Evolutionary conservation across 805 yeast species (phyloP), one percentile per base, ranked within the genome.

Genomic region (Tetrapisispora iriomotensis): DNA sequence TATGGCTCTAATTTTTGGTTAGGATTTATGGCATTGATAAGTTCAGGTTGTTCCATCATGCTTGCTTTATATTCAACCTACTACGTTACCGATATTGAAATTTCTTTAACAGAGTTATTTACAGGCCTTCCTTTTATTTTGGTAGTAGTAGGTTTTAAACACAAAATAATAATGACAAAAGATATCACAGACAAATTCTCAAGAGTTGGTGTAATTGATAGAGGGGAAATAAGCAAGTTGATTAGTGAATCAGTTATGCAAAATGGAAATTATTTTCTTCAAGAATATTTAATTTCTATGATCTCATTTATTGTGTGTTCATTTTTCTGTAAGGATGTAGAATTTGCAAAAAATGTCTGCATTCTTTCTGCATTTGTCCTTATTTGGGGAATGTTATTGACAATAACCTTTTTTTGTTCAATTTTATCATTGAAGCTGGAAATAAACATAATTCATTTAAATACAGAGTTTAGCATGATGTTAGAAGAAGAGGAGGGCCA

Each of bases 121-220:
- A 96, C 90, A 64, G 96, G 96, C 24, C 64, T 90, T 33, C 98
- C 98, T 17, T 90, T 90, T 62, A 71, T 90, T 54, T 94, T 90
- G 19, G 86, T 94, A 15, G 79, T 86, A 5, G 76, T 90, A 54
- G 98, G 97, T 1, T 90, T 90, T 63, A 87, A 85, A 56, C 82
- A 84, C 58, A 86, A 88, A 53, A 74, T 85, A 15, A 68, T 75
- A 12, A 70, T 87, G 46, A 80, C 96, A 1, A 64, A 72, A 18
- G 71, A 74, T 34, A 78, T 80, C 18, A 55, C 75, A 50, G 59
- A 62, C 25, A 55, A 58, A 35, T 53, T 51, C 54, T 45, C 56
- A 49, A 49, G 45, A 40, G 48, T 58, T 36, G 63, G 60, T 21
- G 47, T 63, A 12, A 56, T 67, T 24, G 53, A 51, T 28, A 56